A percentile compares a stretch with the other conserved stretches of the same genome.
Conservation (phyloP, 2,329 filamentous ascomycete species). For the Fusarium drepaniforme region DNA sequence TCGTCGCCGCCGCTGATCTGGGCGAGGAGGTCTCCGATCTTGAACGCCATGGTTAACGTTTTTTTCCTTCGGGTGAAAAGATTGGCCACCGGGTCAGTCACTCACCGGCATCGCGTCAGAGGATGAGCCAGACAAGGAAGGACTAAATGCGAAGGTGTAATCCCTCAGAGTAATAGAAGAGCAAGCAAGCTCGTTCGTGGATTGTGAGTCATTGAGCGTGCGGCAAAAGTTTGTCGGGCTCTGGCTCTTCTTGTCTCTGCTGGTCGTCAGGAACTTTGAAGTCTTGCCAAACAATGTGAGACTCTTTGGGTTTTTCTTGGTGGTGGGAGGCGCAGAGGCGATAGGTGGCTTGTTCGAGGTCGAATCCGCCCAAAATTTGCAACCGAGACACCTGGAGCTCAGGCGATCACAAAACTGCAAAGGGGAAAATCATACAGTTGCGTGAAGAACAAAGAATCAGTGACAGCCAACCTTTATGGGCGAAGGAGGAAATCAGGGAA, state of each 20-base stretch:
- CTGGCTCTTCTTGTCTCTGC: slow-evolving; percentile 23
- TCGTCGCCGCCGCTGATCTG: slow-evolving; percentile 70
- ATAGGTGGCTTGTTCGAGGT: slow-evolving; percentile 33
- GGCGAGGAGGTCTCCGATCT: slow-evolving; percentile 58
- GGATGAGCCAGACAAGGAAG: slow-evolving; percentile 19
- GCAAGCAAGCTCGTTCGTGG: slow-evolving; percentile 35
- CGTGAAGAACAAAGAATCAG: slow-evolving; percentile 42
- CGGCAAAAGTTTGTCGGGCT: slow-evolving; percentile 22
- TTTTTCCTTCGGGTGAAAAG: slow-evolving; percentile 28
- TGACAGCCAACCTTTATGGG: slow-evolving; percentile 43
- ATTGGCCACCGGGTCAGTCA: slow-evolving; percentile 15
- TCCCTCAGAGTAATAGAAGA: slow-evolving; percentile 37
- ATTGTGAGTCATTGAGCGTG: slow-evolving; percentile 46
- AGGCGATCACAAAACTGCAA: slow-evolving; percentile 41
- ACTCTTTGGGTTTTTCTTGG: slow-evolving; percentile 19
- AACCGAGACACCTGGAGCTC: slow-evolving; percentile 27
- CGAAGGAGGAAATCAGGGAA: slow-evolving; percentile 41
- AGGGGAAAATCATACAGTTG: slow-evolving; percentile 37
- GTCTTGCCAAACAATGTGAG: slow-evolving; percentile 27
- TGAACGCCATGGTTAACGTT: slow-evolving; percentile 30
- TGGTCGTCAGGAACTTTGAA: slow-evolving; percentile 38
- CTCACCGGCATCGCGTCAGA: slow-evolving; percentile 49
- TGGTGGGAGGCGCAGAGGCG: slow-evolving; percentile 40
- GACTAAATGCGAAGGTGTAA: not conserved
- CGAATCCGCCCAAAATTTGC: slow-evolving; percentile 39